phyloP scores from a whole-genome alignment of 2,329 filamentous ascomycete genomes.

The Neoascochyta sp. region DNA sequence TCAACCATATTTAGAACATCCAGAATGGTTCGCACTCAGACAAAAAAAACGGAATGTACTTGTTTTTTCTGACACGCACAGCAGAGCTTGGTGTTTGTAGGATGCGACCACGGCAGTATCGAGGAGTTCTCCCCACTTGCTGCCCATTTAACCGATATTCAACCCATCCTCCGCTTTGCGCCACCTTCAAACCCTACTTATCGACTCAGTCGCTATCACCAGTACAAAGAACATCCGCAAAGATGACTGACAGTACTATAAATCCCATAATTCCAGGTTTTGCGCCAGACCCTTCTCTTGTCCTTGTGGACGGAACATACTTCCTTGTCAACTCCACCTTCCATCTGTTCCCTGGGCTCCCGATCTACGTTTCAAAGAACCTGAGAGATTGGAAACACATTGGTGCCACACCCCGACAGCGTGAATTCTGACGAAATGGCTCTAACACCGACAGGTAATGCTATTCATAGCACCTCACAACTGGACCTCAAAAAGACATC shows the following conservation, averaged over 20 bases:
- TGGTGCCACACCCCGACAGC: conserved; percentile 1
- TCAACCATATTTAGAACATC: too few relatives aligned
- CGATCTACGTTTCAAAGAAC: conserved; percentile 50
- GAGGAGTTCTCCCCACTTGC: too few relatives aligned
- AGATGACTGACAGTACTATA: conserved; percentile 1
- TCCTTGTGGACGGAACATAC: conserved; percentile 43
- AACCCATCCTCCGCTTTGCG: too few relatives aligned
- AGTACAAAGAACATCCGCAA: too few relatives aligned
- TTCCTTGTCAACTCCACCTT: conserved; percentile 52
- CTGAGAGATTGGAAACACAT: conserved; percentile 48
- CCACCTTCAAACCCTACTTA: too few relatives aligned
- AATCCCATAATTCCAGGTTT: conserved; percentile 46
- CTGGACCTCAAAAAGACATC: conserved; percentile 47
- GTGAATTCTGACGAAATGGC: background rate
- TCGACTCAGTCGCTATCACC: too few relatives aligned
- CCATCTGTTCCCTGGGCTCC: conserved; percentile 49
- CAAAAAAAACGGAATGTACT: too few relatives aligned
- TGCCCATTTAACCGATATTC: too few relatives aligned
- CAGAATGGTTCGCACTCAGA: too few relatives aligned
- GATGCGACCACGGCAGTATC: too few relatives aligned
- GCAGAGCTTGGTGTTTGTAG: too few relatives aligned
- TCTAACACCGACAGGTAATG: conserved; percentile 33
- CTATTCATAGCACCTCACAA: conserved; percentile 46
- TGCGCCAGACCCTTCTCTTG: conserved; percentile 47
- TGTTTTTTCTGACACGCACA: too few relatives aligned